Evolutionary conservation across 2,329 filamentous ascomycete species (phyloP).

Genomic region (Ophiocordyceps camponoti-rufipedis): DNA sequence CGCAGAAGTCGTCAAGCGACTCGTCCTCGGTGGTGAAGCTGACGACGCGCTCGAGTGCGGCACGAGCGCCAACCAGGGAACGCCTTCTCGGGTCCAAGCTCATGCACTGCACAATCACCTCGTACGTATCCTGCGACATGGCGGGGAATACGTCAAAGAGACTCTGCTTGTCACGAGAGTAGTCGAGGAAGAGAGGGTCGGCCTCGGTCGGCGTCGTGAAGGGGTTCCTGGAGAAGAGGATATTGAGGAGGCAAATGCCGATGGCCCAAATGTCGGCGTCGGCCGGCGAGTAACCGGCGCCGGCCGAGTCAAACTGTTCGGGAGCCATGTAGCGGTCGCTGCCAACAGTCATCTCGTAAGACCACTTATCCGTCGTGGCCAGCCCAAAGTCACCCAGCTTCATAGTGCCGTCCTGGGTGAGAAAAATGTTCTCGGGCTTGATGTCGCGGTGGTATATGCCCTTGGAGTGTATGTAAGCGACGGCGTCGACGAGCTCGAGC

Average conservation of each 20-base stretch:
- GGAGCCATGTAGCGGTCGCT: constrained; percentile 99
- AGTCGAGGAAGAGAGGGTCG: constrained; percentile 89
- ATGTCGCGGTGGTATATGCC: constrained; percentile 94
- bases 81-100: constrained; percentile 81
- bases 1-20: constrained; percentile 82
- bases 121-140: constrained; percentile 96
- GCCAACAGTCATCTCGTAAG: constrained; percentile 80
- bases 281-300: constrained; percentile 76
- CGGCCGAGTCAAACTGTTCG: constrained; percentile 85
- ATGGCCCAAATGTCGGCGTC: constrained; percentile 95
- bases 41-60: constrained; percentile 60
- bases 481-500: constrained; percentile 78
- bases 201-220: constrained; percentile 79
- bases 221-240: constrained; percentile 90
- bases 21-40: constrained; percentile 93
- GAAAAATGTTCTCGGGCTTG: constrained; percentile 98
- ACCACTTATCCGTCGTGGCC: constrained; percentile 78
- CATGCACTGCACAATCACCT: constrained; percentile 81
- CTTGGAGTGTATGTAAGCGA: constrained; percentile 78
- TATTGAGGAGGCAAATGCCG: constrained; percentile 89
- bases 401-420: constrained; percentile 70
- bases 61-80: constrained; percentile 59
- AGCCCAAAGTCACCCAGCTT: constrained; percentile 96
- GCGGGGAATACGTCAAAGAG: constrained; percentile 96
- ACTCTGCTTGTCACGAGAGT: constrained; percentile 80